Percentiles rank a stretch among this genome's conserved stretches.
phyloP scores from a whole-genome alignment of 2,329 filamentous ascomycete genomes.

The Claviceps humidiphila region DNA sequence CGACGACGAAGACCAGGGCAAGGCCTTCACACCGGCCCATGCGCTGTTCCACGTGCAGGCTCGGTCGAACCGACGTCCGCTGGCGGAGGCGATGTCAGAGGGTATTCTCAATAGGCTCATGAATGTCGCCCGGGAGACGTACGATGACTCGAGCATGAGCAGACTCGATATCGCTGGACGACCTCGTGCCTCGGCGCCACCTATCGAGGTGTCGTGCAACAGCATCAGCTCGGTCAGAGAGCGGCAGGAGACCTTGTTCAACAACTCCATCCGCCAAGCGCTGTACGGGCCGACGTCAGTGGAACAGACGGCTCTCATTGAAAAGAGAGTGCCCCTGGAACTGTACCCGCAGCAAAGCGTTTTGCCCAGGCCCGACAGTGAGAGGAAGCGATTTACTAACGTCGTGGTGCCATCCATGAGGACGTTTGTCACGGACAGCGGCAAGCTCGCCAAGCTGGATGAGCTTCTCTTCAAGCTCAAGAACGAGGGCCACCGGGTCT shows the following conservation, averaged over 20 bases:
- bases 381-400: slow-evolving; percentile 75
- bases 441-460: slow-evolving; percentile 87
- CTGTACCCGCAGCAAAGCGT: slow-evolving; percentile 50
- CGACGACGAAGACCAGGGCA: slow-evolving; percentile 43
- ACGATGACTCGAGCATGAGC: slow-evolving; percentile 56
- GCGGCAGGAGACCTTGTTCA: slow-evolving; percentile 66
- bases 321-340: slow-evolving; percentile 53
- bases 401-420: slow-evolving; percentile 93
- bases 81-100: slow-evolving; percentile 57
- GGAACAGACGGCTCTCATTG: slow-evolving; percentile 64
- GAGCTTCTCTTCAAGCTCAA: slow-evolving; percentile 80
- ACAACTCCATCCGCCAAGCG: slow-evolving; percentile 56
- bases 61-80: slow-evolving; percentile 49
- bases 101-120: slow-evolving; percentile 63
- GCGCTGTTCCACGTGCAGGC: slow-evolving; percentile 71
- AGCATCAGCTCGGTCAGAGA: slow-evolving; percentile 54
- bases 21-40: slow-evolving; percentile 56
- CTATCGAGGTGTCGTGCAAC: slow-evolving; percentile 66
- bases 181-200: slow-evolving; percentile 71
- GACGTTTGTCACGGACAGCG: slow-evolving; percentile 93
- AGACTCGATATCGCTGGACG: slow-evolving; percentile 70
- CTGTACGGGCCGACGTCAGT: slow-evolving; percentile 53
- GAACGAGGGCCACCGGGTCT: slow-evolving; percentile 79
- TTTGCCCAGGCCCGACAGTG: slow-evolving; percentile 65
- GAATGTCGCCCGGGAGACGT: slow-evolving; percentile 59